A percentile compares a stretch with the other conserved stretches of the same genome.
Conservation (phyloP, 2,329 filamentous ascomycete species). For the Aurifilum marmelostoma region DNA sequence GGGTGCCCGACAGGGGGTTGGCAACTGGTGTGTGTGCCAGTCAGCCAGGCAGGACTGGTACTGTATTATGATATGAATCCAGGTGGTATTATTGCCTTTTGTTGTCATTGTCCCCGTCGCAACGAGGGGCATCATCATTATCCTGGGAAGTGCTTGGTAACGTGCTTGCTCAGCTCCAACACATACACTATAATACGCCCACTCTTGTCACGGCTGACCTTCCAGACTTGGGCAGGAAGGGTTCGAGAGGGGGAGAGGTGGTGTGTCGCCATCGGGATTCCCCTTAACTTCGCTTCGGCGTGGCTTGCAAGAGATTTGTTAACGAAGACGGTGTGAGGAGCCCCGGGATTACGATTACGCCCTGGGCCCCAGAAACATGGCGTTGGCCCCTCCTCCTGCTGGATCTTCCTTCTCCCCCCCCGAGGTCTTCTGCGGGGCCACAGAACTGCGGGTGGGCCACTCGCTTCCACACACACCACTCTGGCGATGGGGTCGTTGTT, state of each 20-base stretch:
- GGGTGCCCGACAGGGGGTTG: neutral
- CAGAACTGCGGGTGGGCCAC: neutral
- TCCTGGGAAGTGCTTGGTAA: neutral
- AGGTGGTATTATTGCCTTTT: neutral
- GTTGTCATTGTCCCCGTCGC: neutral
- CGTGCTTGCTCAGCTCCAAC: neutral
- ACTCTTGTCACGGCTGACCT: too few relatives aligned
- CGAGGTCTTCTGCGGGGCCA: slow-evolving; percentile 1
- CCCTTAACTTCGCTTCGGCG: slow-evolving; percentile 9
- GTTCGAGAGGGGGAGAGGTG: too few relatives aligned
- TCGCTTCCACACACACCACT: neutral
- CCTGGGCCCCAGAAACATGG: neutral
- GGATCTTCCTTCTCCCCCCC: neutral
- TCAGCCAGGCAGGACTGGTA: too few relatives aligned
- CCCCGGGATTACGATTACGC: slow-evolving; percentile 5
- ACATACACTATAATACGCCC: too few relatives aligned
- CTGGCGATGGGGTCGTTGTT: neutral
- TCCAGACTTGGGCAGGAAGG: too few relatives aligned
- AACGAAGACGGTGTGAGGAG: neutral
- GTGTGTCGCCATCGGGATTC: neutral
- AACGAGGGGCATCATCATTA: neutral
- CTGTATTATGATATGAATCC: too few relatives aligned
- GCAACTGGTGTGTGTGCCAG: neutral
- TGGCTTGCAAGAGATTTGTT: neutral
- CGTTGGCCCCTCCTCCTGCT: neutral